Evolutionary conservation across 2,329 filamentous ascomycete genomes (phyloP), one percentile per base, ranked within the genome.

Genomic region (Pseudocercospora eumusae): DNA sequence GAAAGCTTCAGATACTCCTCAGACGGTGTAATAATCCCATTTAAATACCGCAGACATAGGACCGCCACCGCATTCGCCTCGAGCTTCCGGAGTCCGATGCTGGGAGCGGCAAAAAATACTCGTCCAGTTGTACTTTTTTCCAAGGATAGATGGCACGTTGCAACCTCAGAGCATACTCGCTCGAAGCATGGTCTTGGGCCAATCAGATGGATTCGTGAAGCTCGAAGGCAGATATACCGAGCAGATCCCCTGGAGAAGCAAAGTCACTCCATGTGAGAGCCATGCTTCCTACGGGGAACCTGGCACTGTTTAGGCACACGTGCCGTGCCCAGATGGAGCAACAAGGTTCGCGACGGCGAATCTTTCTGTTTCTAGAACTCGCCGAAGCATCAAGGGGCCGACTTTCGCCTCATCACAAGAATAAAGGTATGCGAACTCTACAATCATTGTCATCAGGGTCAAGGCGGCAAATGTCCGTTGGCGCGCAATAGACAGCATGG

Each of bases 221-320:
- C 21, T 52, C 25, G 47, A 27, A 28, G 47, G 18, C 21, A 28
- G 21, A 52, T 18, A 47, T 52, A 52, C 47, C 47, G 47, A 52
- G 18, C 23, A 28, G 23, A 52, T 8, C 13, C 47, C 47, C 47
- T 27, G 36, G 47, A 15, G 13, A 13, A 28, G 25, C 31, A 52
- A 52, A 52, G 21, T 52, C 47, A 52, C 47, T 52, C 47, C 47
- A 52, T 52, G 25, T n/a, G 25, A 52, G 15, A 10, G 15, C 47
- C 47, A 52, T 52, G 47, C 47, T 28, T 28, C 25, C 47, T 52
- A 25, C 47, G 47, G 47, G 47, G 47, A 25, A 31, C 47, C 25
- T 4, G 20, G 47, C 15, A 31, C 47, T n/a, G 31, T 28, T 27
- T 28, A 25, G 9, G 23, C 15, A 23, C 47, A 52, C 47, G 47